A percentile compares a stretch with the other conserved stretches of the same genome.
Conservation (phyloP, 2,329 filamentous ascomycete species). For the Calonectria pseudoturangicola region DNA sequence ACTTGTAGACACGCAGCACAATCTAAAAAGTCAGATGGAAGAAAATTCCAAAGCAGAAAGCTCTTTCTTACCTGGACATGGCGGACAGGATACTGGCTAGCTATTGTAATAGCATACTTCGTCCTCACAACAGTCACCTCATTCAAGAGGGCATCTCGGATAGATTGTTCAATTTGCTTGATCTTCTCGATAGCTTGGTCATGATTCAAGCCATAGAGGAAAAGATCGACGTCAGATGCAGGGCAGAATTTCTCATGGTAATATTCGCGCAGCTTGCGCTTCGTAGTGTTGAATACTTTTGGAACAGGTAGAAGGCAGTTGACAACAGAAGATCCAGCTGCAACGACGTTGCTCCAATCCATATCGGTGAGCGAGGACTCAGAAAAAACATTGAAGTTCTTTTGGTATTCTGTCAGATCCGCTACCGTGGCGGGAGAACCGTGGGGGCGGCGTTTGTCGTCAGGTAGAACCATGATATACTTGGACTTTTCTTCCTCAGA, state of each 20-base stretch:
- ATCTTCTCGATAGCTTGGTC: conserved; percentile 89
- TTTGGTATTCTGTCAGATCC: conserved; percentile 81
- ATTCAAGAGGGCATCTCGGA: conserved; percentile 85
- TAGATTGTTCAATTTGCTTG: conserved; percentile 83
- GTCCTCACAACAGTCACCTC: conserved; percentile 90
- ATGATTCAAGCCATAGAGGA: conserved; percentile 86
- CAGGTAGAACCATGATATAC: conserved; percentile 82
- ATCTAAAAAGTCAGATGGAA: conserved; percentile 70
- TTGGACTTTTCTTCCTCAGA: conserved; percentile 75
- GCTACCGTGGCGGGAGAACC: conserved; percentile 81
- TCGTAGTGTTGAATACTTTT: conserved; percentile 75
- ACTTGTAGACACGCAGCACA: conserved; percentile 89
- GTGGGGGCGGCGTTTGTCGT: conserved; percentile 76
- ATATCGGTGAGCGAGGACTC: conserved; percentile 85
- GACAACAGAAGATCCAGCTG: conserved; percentile 86
- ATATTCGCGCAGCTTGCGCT: conserved; percentile 80
- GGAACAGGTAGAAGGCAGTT: conserved; percentile 86
- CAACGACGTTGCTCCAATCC: conserved; percentile 89
- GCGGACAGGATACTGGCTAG: conserved; percentile 87
- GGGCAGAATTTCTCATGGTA: conserved; percentile 89
- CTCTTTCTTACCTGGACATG: conserved; percentile 77
- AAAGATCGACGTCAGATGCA: conserved; percentile 90
- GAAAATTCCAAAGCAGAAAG: background rate
- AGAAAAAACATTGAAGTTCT: conserved; percentile 88
- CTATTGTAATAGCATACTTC: conserved; percentile 91